Evolutionary conservation across 495 filamentous ascomycete species (phyloP), one percentile per base, ranked within the genome.

Genomic region (Penicillium taxi): DNA sequence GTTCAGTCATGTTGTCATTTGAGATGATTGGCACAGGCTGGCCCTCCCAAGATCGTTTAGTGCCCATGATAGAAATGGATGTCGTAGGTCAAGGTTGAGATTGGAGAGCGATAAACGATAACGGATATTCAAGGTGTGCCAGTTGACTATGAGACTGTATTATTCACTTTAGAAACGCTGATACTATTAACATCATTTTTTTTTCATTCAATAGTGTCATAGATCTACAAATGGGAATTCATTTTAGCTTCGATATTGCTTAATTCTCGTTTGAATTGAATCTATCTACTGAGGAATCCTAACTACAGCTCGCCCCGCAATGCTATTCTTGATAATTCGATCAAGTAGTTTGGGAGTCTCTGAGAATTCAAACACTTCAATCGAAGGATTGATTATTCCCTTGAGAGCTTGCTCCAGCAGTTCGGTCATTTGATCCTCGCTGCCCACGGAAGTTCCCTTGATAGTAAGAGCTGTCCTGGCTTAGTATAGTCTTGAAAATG

Each of bases 1-100:
- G 41, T 4, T 53, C 45, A 23, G 39, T 49, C 47, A 48, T 61
- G 45, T 22, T 49, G 40, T 27, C 46, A 35, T 57, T 53, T 21
- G 32, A 29, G 26, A 53, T 44, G 5, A 32, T 6, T 12, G 35
- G 35, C 20, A 72, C 66, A 16, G 68, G 61, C 38, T 77, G 70
- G 22, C 78, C 78, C 44, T 76, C 70, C 56, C 74, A 64, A 52
- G 78, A 72, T 49, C 77, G 65, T 62, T 81, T 82, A 26, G 71
- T 61, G 32, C 71, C 73, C 53, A 56, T 53, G 20, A 39, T 20
- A 32, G 35, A 42, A 32, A 29, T 24, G 14, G 31, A 41, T 22
- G 25, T 22, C 39, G 32, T n/a, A 33, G 18, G 31, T 21, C 18
- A n/a, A 12, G 21, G 19, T 4, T 24, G 19, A 15, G 26, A 20